A percentile compares a stretch with the other conserved stretches of the same genome.
These are phyloP conservation scores for Wickerhamiella azyma DNA, from an alignment of 805 yeast genomes.

Conservation along the genomic window DNA sequence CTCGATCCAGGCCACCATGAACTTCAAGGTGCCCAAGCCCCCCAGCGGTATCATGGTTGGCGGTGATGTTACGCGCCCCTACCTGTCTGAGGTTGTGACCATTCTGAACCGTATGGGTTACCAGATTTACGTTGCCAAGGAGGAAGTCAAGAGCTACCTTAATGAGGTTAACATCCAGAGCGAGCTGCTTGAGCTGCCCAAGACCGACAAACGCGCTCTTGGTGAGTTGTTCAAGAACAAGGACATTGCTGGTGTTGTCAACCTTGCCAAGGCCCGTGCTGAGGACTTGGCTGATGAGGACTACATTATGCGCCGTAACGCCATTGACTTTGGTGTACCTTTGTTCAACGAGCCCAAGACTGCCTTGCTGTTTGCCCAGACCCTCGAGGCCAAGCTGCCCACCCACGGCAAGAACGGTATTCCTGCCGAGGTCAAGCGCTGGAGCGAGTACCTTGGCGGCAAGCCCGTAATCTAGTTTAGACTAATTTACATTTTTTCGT, in stretches of 20 bases:
- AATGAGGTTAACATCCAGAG: slow-evolving; percentile 30
- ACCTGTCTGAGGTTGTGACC: slow-evolving; percentile 60
- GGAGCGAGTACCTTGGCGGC: slow-evolving; percentile 96
- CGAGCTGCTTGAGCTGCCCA: slow-evolving; percentile 77
- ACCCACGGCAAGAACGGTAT: slow-evolving; percentile 38
- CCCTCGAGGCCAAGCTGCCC: slow-evolving; percentile 58
- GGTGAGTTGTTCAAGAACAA: slow-evolving; percentile 86
- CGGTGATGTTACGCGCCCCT: slow-evolving; percentile 68
- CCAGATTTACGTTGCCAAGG: slow-evolving; percentile 65
- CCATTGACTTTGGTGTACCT: slow-evolving; percentile 95
- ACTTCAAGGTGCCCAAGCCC: slow-evolving; percentile 86
- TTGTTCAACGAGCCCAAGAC: slow-evolving; percentile 95
- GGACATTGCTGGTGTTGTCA: slow-evolving; percentile 77
- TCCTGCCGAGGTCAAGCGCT: slow-evolving; percentile 79
- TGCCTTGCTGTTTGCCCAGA: slow-evolving; percentile 69
- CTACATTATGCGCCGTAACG: slow-evolving; percentile 97
- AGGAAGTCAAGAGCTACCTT: slow-evolving; percentile 59
- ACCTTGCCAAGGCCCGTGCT: slow-evolving; percentile 83
- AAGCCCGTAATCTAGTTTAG: slow-evolving; percentile 44
- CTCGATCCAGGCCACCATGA: slow-evolving; percentile 91
- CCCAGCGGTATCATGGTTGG: slow-evolving; percentile 86
- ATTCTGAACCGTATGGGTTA: slow-evolving; percentile 63
- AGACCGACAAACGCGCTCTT: slow-evolving; percentile 79
- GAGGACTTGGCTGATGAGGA: slow-evolving; percentile 74
- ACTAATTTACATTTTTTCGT: not conserved